Conservation (phyloP, 495 filamentous ascomycete genomes). For the Trypethelium eluteriae region DNA sequence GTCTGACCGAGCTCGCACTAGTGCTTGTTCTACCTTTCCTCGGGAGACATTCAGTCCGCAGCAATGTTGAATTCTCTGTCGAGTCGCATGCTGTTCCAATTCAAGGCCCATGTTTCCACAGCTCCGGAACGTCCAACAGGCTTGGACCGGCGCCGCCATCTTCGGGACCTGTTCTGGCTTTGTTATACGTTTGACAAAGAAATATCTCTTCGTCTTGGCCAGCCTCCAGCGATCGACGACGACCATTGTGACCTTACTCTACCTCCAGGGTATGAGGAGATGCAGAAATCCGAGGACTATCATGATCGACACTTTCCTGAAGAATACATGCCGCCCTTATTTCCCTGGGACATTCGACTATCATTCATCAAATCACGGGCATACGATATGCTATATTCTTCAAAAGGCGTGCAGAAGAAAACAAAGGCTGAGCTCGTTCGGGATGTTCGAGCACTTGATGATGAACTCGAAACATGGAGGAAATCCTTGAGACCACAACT, state of each 20-base stretch:
- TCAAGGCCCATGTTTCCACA: background rate
- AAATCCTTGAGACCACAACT: background rate
- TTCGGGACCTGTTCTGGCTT: constrained; percentile 49
- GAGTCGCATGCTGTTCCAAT: background rate
- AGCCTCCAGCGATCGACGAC: constrained; percentile 45
- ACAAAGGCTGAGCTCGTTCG: background rate
- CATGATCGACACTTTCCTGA: background rate
- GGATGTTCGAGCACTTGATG: background rate
- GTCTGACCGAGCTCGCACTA: background rate
- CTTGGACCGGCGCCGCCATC: constrained; percentile 20
- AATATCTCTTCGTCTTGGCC: constrained; percentile 43
- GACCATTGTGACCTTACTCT: constrained; percentile 49
- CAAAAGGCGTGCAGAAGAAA: background rate
- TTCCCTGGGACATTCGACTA: background rate
- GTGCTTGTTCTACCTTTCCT: background rate
- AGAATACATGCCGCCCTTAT: background rate
- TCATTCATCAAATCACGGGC: background rate
- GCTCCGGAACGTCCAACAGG: background rate
- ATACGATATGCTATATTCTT: background rate
- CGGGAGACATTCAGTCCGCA: background rate
- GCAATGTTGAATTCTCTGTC: background rate
- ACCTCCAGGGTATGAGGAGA: constrained; percentile 26
- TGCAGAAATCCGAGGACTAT: background rate
- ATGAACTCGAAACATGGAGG: background rate
- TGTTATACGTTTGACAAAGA: constrained; percentile 49